phyloP scores from a whole-genome alignment of 2,329 filamentous ascomycete species.

The Botrytis fragariae region DNA sequence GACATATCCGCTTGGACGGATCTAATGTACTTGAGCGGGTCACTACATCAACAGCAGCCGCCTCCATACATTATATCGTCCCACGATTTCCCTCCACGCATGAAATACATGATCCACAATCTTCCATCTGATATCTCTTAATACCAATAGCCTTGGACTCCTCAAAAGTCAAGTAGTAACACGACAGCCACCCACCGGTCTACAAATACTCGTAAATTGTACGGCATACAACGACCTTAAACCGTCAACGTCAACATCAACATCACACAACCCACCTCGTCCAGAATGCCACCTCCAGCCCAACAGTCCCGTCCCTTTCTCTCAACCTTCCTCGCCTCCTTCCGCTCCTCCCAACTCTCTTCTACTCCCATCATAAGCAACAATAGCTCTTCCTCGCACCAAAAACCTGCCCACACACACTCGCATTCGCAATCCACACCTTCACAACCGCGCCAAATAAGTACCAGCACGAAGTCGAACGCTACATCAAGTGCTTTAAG shows the following conservation, averaged over 20 bases:
- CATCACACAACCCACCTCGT: not conserved
- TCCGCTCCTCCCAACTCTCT: conserved; percentile 33
- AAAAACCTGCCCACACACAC: conserved; percentile 31
- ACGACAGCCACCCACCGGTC: not conserved
- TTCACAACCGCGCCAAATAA: conserved; percentile 19
- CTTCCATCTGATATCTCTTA: not conserved
- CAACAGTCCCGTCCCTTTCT: conserved; percentile 38
- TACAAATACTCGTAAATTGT: not conserved
- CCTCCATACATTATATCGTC: not conserved
- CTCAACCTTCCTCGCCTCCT: conserved; percentile 39
- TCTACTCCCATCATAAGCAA: conserved; percentile 28
- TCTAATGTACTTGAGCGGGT: conserved; percentile 2
- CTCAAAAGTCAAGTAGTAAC: not conserved
- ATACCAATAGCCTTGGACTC: not conserved
- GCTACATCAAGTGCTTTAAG: conserved; percentile 31
- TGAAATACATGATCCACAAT: not conserved
- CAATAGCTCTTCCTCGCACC: conserved; percentile 15
- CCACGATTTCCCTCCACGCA: not conserved
- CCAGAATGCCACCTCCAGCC: conserved; percentile 29
- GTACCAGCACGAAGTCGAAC: conserved; percentile 20
- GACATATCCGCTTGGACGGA: not conserved
- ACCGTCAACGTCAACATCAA: not conserved
- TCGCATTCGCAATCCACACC: conserved; percentile 27
- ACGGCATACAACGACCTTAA: not conserved
- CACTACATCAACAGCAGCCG: not conserved